phyloP scores from a whole-genome alignment of 345 rosid species.

The Citrus unshiu region DNA sequence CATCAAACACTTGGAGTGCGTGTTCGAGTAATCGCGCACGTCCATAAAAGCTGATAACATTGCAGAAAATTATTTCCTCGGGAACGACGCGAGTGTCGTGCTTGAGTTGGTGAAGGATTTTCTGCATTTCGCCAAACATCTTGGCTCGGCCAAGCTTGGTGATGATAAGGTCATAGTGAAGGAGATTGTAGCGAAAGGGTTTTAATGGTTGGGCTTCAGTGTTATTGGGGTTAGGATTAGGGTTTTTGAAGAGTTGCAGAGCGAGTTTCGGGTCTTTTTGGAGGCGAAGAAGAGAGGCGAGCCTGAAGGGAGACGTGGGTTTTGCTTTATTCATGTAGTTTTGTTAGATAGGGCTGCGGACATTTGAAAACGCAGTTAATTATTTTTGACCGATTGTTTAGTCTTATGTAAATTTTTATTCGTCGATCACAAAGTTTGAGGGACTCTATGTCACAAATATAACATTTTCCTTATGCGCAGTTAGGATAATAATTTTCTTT shows the following conservation, averaged over 20 bases:
- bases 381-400: too few relatives aligned
- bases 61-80: slow-evolving; percentile 58
- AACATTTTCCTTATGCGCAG: too few relatives aligned
- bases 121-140: slow-evolving; percentile 65
- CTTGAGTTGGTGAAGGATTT: slow-evolving; percentile 56
- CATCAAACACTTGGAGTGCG: slow-evolving; percentile 59
- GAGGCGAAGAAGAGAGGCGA: slow-evolving; percentile 64
- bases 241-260: slow-evolving; percentile 50
- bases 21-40: slow-evolving; percentile 42
- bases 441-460: too few relatives aligned
- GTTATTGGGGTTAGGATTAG: slow-evolving; percentile 25
- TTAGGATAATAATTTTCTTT: too few relatives aligned
- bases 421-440: too few relatives aligned
- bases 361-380: too few relatives aligned
- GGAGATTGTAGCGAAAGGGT: slow-evolving; percentile 45
- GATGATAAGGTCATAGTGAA: slow-evolving; percentile 72
- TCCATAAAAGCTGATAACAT: slow-evolving; percentile 50
- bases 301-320: slow-evolving; percentile 51
- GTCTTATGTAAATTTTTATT: too few relatives aligned
- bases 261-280: slow-evolving; percentile 66
- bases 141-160: slow-evolving; percentile 73
- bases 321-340: slow-evolving; percentile 17
- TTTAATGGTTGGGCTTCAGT: slow-evolving; percentile 1
- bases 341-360: background rate
- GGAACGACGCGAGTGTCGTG: slow-evolving; percentile 43